Base-by-base conservation (phyloP, 176 grass and related monocot species). In the Coix lacrymajobi region DNA sequence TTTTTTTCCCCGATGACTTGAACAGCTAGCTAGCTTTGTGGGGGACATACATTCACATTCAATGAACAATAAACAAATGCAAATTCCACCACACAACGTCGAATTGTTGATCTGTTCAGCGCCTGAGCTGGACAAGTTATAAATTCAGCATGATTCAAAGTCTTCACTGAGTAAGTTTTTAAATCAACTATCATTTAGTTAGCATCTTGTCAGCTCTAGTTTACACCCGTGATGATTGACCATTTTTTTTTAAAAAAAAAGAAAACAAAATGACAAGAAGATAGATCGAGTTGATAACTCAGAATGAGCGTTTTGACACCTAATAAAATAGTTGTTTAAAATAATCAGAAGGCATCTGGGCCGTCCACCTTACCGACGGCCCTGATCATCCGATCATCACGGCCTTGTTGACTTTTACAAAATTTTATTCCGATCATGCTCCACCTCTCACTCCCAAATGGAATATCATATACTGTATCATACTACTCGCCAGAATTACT, bases 371-470 rank as follows among this genome's bases (percentile, higher is more conserved):
- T 3, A 8, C 67, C 29, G 24, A 82, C 57, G 79, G 83, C 57
- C 28, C 57, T 39, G 83, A 90, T 82, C 58, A 1, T 54, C n/a
- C 22, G 68, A 66, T n/a, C 43, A 75, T 2, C 73, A 20, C 0
- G n/a, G n/a, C 28, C 43, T 78, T 16, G 79, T 79, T 90, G 88
- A 90, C 84, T 83, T 67, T 33, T 33, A 1, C 37, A 51, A 78
- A 68, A 49, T 79, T 79, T 39, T 90, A 74, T 83, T 90, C 66
- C 46, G 16, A 72, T 90, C 61, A 84, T 90, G 84, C 73, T 86
- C 84, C 37, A 29, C 88, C 88, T 89, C 87, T 82, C 72, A 7
- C 72, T 64, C 16, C 33, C 34, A 63, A 44, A n/a, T 15, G 54
- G 78, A 65, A 66, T 85, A 86, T 45, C 30, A 70, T 85, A 85